Conservation (phyloP, 495 filamentous ascomycete genomes). For the Geopyxis carbonaria region DNA sequence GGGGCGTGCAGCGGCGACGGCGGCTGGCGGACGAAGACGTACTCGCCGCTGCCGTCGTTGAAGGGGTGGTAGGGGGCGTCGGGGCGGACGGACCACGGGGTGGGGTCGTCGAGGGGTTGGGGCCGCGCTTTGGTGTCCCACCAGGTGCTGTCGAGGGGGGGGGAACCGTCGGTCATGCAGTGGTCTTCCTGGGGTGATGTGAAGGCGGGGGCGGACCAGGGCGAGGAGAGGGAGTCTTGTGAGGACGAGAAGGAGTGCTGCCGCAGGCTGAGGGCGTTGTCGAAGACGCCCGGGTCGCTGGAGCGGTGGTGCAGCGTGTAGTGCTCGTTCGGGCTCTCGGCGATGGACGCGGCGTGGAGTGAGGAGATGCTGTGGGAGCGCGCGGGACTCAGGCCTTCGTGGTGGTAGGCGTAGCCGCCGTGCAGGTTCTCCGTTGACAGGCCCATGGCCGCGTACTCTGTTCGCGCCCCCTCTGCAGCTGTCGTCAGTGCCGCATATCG, state of each 20-base stretch:
- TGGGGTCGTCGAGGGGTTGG: slow-evolving; percentile 1
- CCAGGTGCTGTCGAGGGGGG: too few species aligned
- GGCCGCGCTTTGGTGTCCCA: not conserved
- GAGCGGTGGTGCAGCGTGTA: not conserved
- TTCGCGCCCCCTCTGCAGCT: too few species aligned
- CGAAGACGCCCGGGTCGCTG: not conserved
- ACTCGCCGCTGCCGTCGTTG: not conserved
- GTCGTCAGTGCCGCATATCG: not conserved
- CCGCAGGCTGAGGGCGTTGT: not conserved
- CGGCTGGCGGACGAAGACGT: not conserved
- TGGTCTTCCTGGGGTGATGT: slow-evolving; percentile 1
- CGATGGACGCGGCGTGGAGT: not conserved
- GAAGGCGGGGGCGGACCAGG: not conserved
- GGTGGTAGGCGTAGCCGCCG: not conserved
- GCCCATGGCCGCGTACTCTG: too few species aligned
- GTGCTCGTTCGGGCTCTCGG: not conserved
- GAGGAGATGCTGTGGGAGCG: slow-evolving; percentile 22
- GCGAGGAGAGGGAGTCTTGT: not conserved
- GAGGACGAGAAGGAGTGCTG: not conserved
- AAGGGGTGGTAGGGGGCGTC: not conserved
- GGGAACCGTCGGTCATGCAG: not conserved
- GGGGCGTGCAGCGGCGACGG: slow-evolving; percentile 6
- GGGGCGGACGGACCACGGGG: not conserved
- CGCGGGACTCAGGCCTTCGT: not conserved
- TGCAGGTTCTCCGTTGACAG: too few species aligned